Base-by-base conservation (phyloP, 2,329 filamentous ascomycete species). In the Byssoonygena ceratinophila region DNA sequence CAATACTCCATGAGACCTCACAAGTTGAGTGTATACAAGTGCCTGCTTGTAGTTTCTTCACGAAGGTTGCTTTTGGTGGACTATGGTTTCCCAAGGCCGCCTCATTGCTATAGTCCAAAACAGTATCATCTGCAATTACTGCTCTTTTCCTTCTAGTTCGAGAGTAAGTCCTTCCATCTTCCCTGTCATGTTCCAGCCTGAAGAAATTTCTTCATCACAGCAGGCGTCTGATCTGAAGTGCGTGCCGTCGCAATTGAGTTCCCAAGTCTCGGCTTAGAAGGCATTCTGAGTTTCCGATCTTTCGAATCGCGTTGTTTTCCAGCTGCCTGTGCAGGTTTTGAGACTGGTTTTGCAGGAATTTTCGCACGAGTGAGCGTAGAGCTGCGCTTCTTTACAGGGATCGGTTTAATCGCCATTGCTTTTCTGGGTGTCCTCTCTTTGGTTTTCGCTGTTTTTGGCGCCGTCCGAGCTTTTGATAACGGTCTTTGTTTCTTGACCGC, bases 401-500 rank as follows among this genome's bases (percentile, higher is more conserved):
- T 22, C 1, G 20, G 27, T 37, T 46, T 48, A 22, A 36, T 37
- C 4, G 54, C 16, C 29, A 2, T 45, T 37, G 27, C 48, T 40
- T 45, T 23, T 43, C 16, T 45, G 18, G 20, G 45, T 39, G 29
- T 1, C n/a, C 3, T 18, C 11, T 7, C 18, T 25, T 51, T 44
- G 8, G 18, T 23, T 47, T 31, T 23, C 14, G 29, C n/a, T 32
- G 18, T 20, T 41, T 52, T 37, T 12, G 40, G 11, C 1, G 34
- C 31, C 16, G 41, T 39, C 7, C 25, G 32, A 7, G 59, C 59
- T 39, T 59, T 63, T 3, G 64, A 59, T 27, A 64, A 58, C 1
- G 51, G 59, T 52, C 63, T 54, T 66, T 68, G 43, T 66, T 57
- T 5, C 63, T n/a, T n/a, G n/a, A n/a, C n/a, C n/a, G n/a, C n/a